Evolutionary conservation across 2,329 filamentous ascomycete species (phyloP), one percentile per base, ranked within the genome.

Genomic region (Camillea tinctor): DNA sequence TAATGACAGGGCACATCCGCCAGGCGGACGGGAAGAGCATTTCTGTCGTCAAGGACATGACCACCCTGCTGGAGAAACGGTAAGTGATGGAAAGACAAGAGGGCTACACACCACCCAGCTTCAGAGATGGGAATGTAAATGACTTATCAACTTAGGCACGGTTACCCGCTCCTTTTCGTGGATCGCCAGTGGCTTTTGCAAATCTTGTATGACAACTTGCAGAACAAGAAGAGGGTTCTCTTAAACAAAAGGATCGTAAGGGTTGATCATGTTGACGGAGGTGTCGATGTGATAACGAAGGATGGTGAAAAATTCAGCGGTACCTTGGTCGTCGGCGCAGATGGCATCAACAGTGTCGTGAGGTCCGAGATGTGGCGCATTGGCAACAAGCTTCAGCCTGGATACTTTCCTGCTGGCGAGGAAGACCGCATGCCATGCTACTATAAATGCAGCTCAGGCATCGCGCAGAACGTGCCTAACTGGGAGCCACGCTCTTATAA

Each of bases 291-390:
- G 0, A 62, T 52, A 1, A 75, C 73, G 1, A 52, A 59, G 2
- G 70, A 75, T 21, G 76, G 76, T 5, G 57, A 62, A 4, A 50
- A 60, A 0, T 73, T 72, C 44, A 48, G 62, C 0, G 77, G 75
- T 0, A 68, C 73, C 19, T 62, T 80, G 0, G 63, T 80, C 0
- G 67, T 79, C 0, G 76, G 78, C 0, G 73, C 75, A 0, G 78
- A 80, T 52, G 78, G 79, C 1, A 70, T 80, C 19, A 71, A 78
- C 58, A 80, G 78, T 63, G 64, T 60, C 0, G 68, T 77, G 1
- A 66, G 78, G 5, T 51, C 62, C 3, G 71, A 75, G 57, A 72
- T 77, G 68, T 61, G 54, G 23, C 60, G 67, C 5, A 58, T 70
- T 1, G 70, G 54, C 15, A 55, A 68, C 23, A 60, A 61, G 15